Evolutionary conservation across 257 asterid species (phyloP).

Genomic region (Striga asiatica): DNA sequence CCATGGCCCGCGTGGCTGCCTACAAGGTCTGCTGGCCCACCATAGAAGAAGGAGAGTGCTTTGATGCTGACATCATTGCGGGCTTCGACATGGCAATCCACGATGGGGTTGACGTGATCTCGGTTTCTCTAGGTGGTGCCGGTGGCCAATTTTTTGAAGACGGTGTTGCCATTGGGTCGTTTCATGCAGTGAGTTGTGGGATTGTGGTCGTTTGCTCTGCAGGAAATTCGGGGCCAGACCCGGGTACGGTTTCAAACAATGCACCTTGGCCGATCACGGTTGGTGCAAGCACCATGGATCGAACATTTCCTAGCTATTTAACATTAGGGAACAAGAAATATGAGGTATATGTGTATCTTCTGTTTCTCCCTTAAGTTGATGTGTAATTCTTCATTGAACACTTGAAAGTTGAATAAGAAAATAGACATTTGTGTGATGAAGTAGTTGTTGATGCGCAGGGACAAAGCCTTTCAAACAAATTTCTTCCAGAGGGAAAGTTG

Average conservation of each 20-base stretch:
- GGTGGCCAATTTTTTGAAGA: slow-evolving; percentile 47
- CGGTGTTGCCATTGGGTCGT: slow-evolving; percentile 77
- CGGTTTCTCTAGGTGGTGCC: slow-evolving; percentile 85
- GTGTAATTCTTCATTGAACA: background rate
- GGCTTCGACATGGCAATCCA: slow-evolving; percentile 71
- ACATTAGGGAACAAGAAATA: slow-evolving; percentile 39
- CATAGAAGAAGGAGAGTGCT: slow-evolving; percentile 47
- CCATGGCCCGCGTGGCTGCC: slow-evolving; percentile 78
- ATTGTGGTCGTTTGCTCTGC: slow-evolving; percentile 75
- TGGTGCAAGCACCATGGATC: no score
- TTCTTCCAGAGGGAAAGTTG: no score
- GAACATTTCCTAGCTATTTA: slow-evolving; percentile 55
- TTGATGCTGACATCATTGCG: slow-evolving; percentile 76
- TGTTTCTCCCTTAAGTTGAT: background rate
- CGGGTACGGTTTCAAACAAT: slow-evolving; percentile 52
- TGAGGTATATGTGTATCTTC: slow-evolving; percentile 22
- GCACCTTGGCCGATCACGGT: slow-evolving; percentile 93
- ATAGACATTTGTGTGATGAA: no score
- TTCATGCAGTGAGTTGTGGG: slow-evolving; percentile 76
- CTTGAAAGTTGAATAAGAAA: background rate
- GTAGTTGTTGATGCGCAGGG: no score
- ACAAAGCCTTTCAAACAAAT: no score
- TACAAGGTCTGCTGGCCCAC: slow-evolving; percentile 96
- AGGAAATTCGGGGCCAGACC: slow-evolving; percentile 74
- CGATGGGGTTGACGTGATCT: slow-evolving; percentile 83